A percentile compares a stretch with the other conserved stretches of the same genome.
These are phyloP conservation scores for Podaxis sp. DNA, from an alignment of 768 basidiomycete species.

Conservation along the genomic window DNA sequence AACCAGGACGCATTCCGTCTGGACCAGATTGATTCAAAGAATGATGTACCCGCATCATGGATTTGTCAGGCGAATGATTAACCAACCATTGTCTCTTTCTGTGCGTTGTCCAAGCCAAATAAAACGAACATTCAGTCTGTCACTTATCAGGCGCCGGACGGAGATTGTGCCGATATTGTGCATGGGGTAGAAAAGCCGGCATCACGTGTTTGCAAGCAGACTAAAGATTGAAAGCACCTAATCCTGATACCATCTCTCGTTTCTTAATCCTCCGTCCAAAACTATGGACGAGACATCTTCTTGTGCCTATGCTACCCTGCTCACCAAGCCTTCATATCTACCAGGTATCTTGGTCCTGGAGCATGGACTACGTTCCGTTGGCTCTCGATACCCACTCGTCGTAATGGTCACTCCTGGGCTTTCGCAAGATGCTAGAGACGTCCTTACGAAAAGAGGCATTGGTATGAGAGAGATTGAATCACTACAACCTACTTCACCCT, in stretches of 20 bases:
- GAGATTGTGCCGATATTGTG: neutral
- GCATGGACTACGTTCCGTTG: constrained; percentile 50
- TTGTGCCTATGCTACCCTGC: constrained; percentile 73
- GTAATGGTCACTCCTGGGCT: constrained; percentile 72
- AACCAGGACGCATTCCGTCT: neutral
- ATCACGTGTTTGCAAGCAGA: neutral
- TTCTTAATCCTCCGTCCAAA: neutral
- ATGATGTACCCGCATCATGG: neutral
- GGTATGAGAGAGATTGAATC: constrained; percentile 55
- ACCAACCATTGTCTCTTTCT: neutral
- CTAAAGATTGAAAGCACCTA: neutral
- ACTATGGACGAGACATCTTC: constrained; percentile 32
- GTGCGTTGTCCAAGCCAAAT: neutral
- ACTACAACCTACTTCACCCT: constrained; percentile 49
- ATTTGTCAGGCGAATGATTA: neutral
- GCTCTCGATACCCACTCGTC: constrained; percentile 72
- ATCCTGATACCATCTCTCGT: neutral
- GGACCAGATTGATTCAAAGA: constrained; percentile 5
- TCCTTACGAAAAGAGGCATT: constrained; percentile 58
- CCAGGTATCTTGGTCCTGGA: constrained; percentile 63
- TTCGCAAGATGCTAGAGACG: constrained; percentile 45
- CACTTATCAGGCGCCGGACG: neutral
- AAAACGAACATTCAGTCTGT: neutral
- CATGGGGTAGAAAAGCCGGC: neutral
- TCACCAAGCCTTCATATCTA: constrained; percentile 73